Conservation (phyloP, 1,284 basidiomycete genomes). For the Fomitiporia mediterranea region DNA sequence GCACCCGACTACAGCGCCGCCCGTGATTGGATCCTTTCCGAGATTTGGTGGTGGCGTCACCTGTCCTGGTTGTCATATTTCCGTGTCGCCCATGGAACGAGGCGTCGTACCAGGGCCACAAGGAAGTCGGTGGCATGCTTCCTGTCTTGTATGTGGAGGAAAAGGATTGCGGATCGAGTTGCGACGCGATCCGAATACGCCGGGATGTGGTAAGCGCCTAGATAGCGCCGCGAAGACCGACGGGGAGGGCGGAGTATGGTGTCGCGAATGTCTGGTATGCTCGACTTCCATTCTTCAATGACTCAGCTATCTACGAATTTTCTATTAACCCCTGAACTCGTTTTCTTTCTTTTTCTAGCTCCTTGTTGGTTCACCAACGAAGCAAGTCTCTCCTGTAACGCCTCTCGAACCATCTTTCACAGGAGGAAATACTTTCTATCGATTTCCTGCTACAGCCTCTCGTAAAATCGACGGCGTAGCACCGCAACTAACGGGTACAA, state of each 20-base stretch:
- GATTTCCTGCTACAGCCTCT: slow-evolving; percentile 26
- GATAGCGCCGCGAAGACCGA: slow-evolving; percentile 79
- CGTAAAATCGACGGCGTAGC: slow-evolving; percentile 29
- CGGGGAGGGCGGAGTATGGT: slow-evolving; percentile 69
- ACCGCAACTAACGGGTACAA: slow-evolving; percentile 60
- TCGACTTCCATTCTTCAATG: slow-evolving; percentile 24
- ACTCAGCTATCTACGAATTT: slow-evolving; percentile 16
- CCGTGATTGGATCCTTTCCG: slow-evolving; percentile 39
- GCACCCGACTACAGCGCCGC: slow-evolving; percentile 16
- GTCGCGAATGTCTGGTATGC: slow-evolving; percentile 70
- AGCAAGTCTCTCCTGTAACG: slow-evolving; percentile 45
- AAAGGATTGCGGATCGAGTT: slow-evolving; percentile 37
- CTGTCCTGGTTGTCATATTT: slow-evolving; percentile 68
- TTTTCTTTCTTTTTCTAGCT: slow-evolving; percentile 39
- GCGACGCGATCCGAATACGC: slow-evolving; percentile 49
- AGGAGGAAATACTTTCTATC: slow-evolving; percentile 27
- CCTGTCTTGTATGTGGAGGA: slow-evolving; percentile 75
- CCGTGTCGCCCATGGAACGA: slow-evolving; percentile 74
- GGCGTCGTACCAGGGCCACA: slow-evolving; percentile 80
- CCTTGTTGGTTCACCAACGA: slow-evolving; percentile 42
- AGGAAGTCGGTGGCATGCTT: slow-evolving; percentile 69
- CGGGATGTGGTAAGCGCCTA: slow-evolving; percentile 76
- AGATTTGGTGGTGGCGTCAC: slow-evolving; percentile 60
- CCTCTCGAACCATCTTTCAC: slow-evolving; percentile 45
- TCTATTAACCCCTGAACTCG: slow-evolving; percentile 13